These are phyloP conservation scores for Exophiala dermatitidis DNA, from an alignment of 2,329 filamentous ascomycete genomes.

Conservation along the genomic window DNA sequence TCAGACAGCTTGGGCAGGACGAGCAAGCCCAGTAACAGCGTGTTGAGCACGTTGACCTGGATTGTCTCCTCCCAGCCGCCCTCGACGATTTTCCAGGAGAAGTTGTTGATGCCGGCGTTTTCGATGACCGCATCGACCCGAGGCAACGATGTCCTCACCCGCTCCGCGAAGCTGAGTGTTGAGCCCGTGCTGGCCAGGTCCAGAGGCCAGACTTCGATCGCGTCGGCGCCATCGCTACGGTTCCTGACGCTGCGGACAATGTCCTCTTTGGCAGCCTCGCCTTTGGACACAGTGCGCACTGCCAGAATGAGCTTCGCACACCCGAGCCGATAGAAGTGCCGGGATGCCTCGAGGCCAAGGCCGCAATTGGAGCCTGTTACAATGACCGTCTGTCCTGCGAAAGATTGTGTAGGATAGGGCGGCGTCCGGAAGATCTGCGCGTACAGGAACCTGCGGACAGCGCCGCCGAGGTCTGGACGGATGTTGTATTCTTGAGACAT, in stretches of 20 bases:
- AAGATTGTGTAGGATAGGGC: slow-evolving; percentile 15
- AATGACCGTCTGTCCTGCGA: slow-evolving; percentile 35
- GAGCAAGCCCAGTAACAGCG: slow-evolving; percentile 25
- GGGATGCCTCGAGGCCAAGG: slow-evolving; percentile 42
- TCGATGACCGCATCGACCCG: slow-evolving; percentile 35
- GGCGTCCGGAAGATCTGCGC: slow-evolving; percentile 23
- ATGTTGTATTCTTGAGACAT: slow-evolving; percentile 17
- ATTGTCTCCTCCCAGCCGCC: slow-evolving; percentile 25
- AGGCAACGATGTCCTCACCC: slow-evolving; percentile 27
- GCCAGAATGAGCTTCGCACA: slow-evolving; percentile 41
- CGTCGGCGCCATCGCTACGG: slow-evolving; percentile 20
- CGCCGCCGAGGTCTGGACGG: slow-evolving; percentile 4
- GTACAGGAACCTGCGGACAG: slow-evolving; percentile 13
- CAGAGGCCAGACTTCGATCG: slow-evolving; percentile 42
- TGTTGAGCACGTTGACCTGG: slow-evolving; percentile 30
- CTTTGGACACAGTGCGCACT: slow-evolving; percentile 39
- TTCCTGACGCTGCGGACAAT: slow-evolving; percentile 34
- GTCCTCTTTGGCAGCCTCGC: slow-evolving; percentile 38
- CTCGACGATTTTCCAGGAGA: slow-evolving; percentile 14
- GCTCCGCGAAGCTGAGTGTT: slow-evolving; percentile 29
- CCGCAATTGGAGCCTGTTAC: slow-evolving; percentile 46
- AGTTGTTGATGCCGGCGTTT: slow-evolving; percentile 35
- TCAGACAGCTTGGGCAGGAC: slow-evolving; percentile 25
- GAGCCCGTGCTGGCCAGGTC: slow-evolving; percentile 38
- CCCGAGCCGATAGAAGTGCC: slow-evolving; percentile 37